Conservation (phyloP, 371 early-diverging fungal genomes). For the Gilbertella persicaria region DNA sequence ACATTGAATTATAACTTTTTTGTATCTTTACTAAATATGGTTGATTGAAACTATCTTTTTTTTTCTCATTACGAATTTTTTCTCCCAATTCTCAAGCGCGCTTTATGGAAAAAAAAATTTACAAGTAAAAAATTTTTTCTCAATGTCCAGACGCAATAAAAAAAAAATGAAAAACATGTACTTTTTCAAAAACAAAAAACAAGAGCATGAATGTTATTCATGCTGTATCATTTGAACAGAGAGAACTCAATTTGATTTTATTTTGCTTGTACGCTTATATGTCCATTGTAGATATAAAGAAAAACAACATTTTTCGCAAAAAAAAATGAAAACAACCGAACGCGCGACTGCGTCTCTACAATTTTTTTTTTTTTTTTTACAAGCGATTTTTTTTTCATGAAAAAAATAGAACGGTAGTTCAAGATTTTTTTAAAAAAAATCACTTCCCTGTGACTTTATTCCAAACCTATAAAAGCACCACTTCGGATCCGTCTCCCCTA, state of each 20-base stretch:
- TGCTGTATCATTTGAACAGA: too few relatives aligned
- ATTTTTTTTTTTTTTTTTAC: constrained; percentile 16
- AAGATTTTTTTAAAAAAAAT: too few relatives aligned
- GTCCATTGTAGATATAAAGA: neutral
- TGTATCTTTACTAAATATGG: constrained; percentile 11
- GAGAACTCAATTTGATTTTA: too few relatives aligned
- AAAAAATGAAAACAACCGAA: constrained; percentile 1
- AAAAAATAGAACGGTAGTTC: constrained; percentile 21
- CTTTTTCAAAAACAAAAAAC: neutral
- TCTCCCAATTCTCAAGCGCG: too few relatives aligned
- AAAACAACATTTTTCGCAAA: neutral
- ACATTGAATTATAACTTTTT: constrained; percentile 10
- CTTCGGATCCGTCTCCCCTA: neutral
- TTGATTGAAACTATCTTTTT: constrained; percentile 10
- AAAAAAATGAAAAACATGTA: neutral
- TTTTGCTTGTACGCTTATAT: neutral
- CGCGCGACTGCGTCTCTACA: constrained; percentile 3
- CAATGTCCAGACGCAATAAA: too few relatives aligned
- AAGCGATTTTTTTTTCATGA: too few relatives aligned
- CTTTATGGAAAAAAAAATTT: neutral
- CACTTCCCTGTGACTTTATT: constrained; percentile 11
- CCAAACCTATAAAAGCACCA: constrained; percentile 16
- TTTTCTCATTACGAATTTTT: constrained; percentile 11
- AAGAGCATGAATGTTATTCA: too few relatives aligned
- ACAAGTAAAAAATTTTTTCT: constrained; percentile 1